Evolutionary conservation across 768 basidiomycete species (phyloP), one percentile per base, ranked within the genome.

Genomic region (Mycena epipterygia): DNA sequence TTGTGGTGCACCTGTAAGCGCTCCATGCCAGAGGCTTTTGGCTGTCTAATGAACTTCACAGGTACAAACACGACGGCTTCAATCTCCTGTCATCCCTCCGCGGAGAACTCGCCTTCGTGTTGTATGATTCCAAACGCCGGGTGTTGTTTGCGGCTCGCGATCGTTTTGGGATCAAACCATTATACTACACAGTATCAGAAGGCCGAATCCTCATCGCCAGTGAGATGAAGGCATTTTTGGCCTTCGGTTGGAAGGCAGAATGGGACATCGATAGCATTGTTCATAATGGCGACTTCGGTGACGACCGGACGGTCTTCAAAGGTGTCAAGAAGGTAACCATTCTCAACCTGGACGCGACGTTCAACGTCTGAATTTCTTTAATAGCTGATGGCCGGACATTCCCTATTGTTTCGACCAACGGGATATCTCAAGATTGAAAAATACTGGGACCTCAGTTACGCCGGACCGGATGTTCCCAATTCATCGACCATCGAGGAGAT

Each of bases 91-190:
- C 42, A 16, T 25, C n/a, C 23, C 60, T 62, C 11, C 60, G 60
- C 25, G 72, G 72, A n/a, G 72, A 73, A 48, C 71, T 66, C 23
- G 72, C 69, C 13, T 73, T 73, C 32, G 64, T 73, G 37, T 39
- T 71, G 4, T 73, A 71, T 32, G 72, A 71, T 37, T 25, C 39
- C 4, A 44, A 57, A 29, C 52, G 64, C 8, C 53, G 66, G 8
- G 21, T 66, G 19, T 30, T 65, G 19, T 60, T 73, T 48, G 69
- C 64, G 5, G 72, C 59, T n/a, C 62, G 72, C 32, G 72, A 73
- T 63, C 68, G 72, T 4, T 71, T 73, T 44, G 72, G 72, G 1
- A 57, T 73, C 46, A 70, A 73, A 48, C 72, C 72, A 5, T 64
- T 73, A 23, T 73, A 70, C 42, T 73, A 71, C 58, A 67, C 68